Evolutionary conservation across 208 protist genomes (phyloP).

Genomic region (Balamuthia mandrillaris): DNA sequence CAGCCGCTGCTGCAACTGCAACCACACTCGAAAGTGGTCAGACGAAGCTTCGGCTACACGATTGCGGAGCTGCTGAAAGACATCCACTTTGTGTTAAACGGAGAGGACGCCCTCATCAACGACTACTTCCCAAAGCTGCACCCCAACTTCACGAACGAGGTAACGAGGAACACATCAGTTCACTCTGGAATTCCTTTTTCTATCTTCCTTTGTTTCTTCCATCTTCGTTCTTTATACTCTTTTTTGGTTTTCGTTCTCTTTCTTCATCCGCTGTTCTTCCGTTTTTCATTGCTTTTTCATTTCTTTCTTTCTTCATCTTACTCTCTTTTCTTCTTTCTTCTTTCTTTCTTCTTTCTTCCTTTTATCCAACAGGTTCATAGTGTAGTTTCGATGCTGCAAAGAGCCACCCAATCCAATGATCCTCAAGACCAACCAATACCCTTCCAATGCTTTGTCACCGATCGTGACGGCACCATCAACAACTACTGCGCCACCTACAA

Average conservation of each 20-base stretch:
- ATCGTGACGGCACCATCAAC: slow-evolving; percentile 41
- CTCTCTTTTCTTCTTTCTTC: too few species aligned
- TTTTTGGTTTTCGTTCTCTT: too few species aligned
- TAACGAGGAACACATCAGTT: slow-evolving; percentile 2
- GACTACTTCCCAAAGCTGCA: neutral
- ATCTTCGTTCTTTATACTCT: too few species aligned
- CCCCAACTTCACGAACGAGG: neutral
- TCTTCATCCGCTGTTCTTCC: too few species aligned
- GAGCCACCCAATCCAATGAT: too few species aligned
- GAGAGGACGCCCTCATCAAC: slow-evolving; percentile 12
- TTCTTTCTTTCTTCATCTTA: too few species aligned
- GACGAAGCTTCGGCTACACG: slow-evolving; percentile 23
- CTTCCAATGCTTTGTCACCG: slow-evolving; percentile 23
- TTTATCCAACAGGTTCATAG: too few species aligned
- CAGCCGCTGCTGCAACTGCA: neutral
- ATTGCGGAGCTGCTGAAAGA: slow-evolving; percentile 37
- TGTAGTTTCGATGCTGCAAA: too few species aligned
- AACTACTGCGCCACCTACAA: slow-evolving; percentile 45
- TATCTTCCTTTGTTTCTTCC: neutral
- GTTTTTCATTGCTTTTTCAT: too few species aligned
- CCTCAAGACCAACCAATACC: too few species aligned
- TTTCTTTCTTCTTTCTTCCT: too few species aligned
- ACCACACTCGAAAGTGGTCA: neutral
- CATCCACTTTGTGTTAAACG: slow-evolving; percentile 25
- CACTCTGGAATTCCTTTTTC: neutral